These are phyloP conservation scores for Rhododendron mucronatum DNA, from an alignment of 148 eudicot species.

Conservation along the genomic window DNA sequence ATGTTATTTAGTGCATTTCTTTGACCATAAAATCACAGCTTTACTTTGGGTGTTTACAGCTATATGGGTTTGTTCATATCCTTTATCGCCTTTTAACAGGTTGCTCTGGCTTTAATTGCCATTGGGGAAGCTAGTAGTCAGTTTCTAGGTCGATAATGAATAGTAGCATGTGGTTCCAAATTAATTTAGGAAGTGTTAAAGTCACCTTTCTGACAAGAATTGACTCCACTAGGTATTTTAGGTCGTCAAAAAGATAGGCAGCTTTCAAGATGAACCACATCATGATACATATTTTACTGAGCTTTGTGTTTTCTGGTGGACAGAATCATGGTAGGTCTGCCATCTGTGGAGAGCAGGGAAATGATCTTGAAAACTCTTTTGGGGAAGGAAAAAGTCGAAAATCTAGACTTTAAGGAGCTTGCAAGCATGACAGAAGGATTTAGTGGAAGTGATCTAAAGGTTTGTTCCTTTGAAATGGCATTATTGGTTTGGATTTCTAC, in stretches of 20 bases:
- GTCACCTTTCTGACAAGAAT: not conserved
- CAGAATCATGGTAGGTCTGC: slow-evolving; percentile 92
- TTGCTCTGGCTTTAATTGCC: not conserved
- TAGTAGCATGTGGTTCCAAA: not conserved
- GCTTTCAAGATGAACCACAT: not conserved
- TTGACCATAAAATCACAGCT: not conserved
- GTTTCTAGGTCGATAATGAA: not conserved
- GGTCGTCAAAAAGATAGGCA: not conserved
- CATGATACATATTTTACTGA: not conserved
- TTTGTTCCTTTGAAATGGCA: slow-evolving; percentile 14
- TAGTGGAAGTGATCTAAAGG: slow-evolving; percentile 90
- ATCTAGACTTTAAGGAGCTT: slow-evolving; percentile 73
- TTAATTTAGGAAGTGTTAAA: not conserved
- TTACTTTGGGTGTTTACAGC: not conserved
- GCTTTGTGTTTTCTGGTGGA: slow-evolving; percentile 12
- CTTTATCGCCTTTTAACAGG: not conserved
- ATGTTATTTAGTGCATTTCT: not conserved
- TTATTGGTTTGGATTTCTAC: not conserved
- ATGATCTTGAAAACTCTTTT: slow-evolving; percentile 76
- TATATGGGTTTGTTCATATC: not conserved
- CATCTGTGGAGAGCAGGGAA: slow-evolving; percentile 74
- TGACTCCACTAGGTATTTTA: not conserved
- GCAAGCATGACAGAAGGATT: slow-evolving; percentile 92
- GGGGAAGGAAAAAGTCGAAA: slow-evolving; percentile 65
- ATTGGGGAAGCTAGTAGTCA: not conserved